Evolutionary conservation across 177 flowering plant species (phyloP).

Genomic region (Telopea speciosissima): DNA sequence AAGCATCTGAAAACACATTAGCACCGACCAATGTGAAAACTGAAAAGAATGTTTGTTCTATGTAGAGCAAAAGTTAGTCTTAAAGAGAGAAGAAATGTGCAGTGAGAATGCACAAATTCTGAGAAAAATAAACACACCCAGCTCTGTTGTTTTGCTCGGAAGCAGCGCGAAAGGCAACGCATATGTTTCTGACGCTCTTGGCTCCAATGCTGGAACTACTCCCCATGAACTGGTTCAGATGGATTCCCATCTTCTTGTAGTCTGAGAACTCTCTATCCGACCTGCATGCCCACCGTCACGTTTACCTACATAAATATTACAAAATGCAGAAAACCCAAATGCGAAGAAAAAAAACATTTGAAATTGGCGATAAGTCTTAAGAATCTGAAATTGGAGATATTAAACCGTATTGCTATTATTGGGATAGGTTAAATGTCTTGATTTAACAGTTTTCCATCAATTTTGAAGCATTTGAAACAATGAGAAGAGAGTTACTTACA

Average conservation of each 20-base stretch:
- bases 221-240: constrained; percentile 90
- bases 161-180: constrained; percentile 84
- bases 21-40: too few relatives aligned
- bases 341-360: too few relatives aligned
- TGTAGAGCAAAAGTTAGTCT: too few relatives aligned
- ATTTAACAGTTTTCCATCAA: too few relatives aligned
- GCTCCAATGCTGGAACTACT: constrained; percentile 99
- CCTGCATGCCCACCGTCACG: too few relatives aligned
- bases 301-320: neutral
- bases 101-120: constrained; percentile 2
- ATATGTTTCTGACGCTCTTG: constrained; percentile 69
- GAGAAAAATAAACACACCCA: constrained; percentile 43
- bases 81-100: neutral
- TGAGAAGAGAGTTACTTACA: constrained; percentile 38
- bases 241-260: constrained; percentile 77
- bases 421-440: too few relatives aligned
- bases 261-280: constrained; percentile 68
- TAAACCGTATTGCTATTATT: too few relatives aligned
- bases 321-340: neutral
- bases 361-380: too few relatives aligned
- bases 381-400: too few relatives aligned
- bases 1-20: constrained; percentile 48
- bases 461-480: too few relatives aligned
- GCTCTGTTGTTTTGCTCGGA: constrained; percentile 66
- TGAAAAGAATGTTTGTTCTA: too few relatives aligned